A percentile compares a stretch with the other conserved stretches of the same genome.
phyloP scores from a whole-genome alignment of 306 rosid genomes.

The Pyrus pyrifolia region DNA sequence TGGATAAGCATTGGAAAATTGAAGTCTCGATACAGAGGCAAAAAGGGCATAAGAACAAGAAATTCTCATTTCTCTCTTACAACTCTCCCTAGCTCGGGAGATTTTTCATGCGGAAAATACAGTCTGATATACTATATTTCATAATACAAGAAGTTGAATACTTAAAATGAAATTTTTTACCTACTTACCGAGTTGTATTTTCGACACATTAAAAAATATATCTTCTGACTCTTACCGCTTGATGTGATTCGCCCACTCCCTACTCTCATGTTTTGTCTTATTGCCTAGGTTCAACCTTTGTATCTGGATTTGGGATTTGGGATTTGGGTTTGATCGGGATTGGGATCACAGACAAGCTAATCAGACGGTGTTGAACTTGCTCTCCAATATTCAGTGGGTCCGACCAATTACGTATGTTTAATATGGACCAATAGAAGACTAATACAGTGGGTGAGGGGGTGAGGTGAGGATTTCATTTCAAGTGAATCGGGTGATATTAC shows the following conservation, averaged over 20 bases:
- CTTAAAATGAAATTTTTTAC: too few species aligned
- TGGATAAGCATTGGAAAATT: slow-evolving; percentile 37
- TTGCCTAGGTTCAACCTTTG: slow-evolving; percentile 46
- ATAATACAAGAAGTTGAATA: too few species aligned
- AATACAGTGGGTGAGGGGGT: too few species aligned
- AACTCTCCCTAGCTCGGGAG: neutral
- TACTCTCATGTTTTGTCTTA: slow-evolving; percentile 43
- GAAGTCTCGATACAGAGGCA: slow-evolving; percentile 2
- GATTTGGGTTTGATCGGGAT: neutral
- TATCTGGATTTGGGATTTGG: slow-evolving; percentile 1
- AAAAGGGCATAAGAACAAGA: slow-evolving; percentile 23
- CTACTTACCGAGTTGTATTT: too few species aligned
- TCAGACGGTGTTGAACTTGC: neutral
- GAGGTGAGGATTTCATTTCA: neutral
- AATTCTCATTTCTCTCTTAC: slow-evolving; percentile 26
- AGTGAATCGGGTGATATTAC: neutral
- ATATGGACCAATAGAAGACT: neutral
- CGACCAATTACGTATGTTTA: neutral
- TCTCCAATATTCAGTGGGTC: neutral
- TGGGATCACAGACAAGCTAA: neutral
- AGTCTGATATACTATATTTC: too few species aligned
- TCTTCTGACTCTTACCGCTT: slow-evolving; percentile 17
- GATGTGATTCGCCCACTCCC: slow-evolving; percentile 33
- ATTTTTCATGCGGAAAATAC: too few species aligned
- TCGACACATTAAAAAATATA: too few species aligned